These are phyloP conservation scores for Epichloe amarillans DNA, from an alignment of 2,329 filamentous ascomycete genomes.

Conservation along the genomic window DNA sequence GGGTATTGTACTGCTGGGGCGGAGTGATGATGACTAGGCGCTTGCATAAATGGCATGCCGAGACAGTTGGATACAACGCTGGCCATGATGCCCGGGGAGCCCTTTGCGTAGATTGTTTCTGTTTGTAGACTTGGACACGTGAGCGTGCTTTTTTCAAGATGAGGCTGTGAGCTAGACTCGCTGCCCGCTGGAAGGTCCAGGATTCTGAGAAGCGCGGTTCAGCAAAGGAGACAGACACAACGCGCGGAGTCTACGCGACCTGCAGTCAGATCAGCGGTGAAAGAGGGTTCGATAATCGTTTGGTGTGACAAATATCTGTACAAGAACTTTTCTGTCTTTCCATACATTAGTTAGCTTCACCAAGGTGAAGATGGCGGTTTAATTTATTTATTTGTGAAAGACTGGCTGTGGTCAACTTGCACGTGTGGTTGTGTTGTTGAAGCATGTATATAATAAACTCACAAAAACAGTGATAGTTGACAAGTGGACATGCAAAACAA, in stretches of 20 bases:
- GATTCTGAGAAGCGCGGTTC: too few relatives aligned
- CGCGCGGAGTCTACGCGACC: neutral
- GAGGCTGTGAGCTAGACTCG: neutral
- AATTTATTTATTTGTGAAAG: neutral
- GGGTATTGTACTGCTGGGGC: slow-evolving; percentile 7
- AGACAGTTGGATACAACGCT: slow-evolving; percentile 5
- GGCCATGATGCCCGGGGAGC: slow-evolving; percentile 5
- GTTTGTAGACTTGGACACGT: neutral
- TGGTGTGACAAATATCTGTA: too few relatives aligned
- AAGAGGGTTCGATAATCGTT: too few relatives aligned
- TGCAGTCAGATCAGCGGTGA: neutral
- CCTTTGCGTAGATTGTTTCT: neutral
- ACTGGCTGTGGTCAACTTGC: neutral
- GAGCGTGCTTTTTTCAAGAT: neutral
- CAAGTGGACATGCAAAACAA: too few relatives aligned
- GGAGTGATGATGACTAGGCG: slow-evolving; percentile 2
- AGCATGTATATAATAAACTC: neutral
- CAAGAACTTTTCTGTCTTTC: too few relatives aligned
- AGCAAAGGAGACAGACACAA: neutral
- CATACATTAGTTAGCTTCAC: too few relatives aligned
- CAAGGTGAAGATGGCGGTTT: too few relatives aligned
- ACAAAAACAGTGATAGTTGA: neutral
- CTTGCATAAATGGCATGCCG: slow-evolving; percentile 8
- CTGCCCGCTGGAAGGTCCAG: too few relatives aligned
- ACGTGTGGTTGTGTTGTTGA: neutral